Conservation (phyloP, 345 rosid genomes). For the Lepidium sativum region DNA sequence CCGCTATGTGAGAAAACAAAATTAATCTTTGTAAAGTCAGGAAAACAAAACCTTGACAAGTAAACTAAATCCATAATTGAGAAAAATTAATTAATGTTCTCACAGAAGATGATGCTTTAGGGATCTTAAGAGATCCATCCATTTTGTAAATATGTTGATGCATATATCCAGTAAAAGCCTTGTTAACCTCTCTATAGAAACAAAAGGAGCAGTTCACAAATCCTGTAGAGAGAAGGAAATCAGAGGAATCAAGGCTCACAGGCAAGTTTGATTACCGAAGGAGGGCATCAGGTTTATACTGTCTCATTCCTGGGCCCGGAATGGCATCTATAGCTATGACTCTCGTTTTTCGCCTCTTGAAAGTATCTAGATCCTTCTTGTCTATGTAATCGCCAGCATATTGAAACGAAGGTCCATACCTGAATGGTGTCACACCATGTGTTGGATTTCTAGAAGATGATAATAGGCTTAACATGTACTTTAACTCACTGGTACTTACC, state of each 20-base stretch:
- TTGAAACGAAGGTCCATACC: constrained; percentile 82
- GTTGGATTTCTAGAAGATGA: constrained; percentile 18
- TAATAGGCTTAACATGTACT: constrained; percentile 1
- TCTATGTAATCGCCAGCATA: constrained; percentile 65
- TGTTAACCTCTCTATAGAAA: constrained; percentile 63
- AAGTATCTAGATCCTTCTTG: constrained; percentile 39
- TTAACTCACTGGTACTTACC: constrained; percentile 36
- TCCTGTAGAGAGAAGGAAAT: not conserved
- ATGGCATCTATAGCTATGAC: constrained; percentile 83
- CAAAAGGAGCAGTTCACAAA: not conserved
- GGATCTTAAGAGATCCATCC: constrained; percentile 13
- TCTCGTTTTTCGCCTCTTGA: constrained; percentile 54
- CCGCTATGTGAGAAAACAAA: not conserved
- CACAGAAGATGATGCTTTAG: constrained; percentile 3
- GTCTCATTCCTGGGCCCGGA: constrained; percentile 44
- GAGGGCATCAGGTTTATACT: constrained; percentile 40
- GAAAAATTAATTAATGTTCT: not conserved
- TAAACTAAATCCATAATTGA: not conserved
- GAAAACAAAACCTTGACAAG: not conserved
- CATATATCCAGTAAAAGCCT: constrained; percentile 78
- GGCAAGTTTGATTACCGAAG: constrained; percentile 42
- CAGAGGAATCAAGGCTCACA: not conserved
- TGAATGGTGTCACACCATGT: constrained; percentile 10
- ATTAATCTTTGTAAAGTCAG: not conserved
- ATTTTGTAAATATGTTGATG: constrained; percentile 41